phyloP scores from a whole-genome alignment of 1,139 yeast genomes.

The Pneumocystis canis region DNA sequence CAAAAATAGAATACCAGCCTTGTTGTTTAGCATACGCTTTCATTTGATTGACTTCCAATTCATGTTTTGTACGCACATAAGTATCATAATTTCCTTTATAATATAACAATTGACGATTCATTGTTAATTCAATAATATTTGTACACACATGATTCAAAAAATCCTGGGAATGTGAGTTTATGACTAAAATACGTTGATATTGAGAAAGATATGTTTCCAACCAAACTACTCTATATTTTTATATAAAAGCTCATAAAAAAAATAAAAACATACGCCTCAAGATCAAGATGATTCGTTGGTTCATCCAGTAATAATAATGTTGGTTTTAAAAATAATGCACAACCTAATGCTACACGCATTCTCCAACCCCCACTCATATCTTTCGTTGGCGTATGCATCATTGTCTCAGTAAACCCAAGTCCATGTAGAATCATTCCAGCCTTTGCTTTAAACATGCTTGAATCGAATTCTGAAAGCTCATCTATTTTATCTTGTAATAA shows the following conservation, averaged over 20 bases:
- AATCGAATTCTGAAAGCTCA: slow-evolving; percentile 91
- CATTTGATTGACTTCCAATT: slow-evolving; percentile 94
- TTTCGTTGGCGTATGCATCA: slow-evolving; percentile 80
- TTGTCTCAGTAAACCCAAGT: slow-evolving; percentile 81
- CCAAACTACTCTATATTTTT: slow-evolving; percentile 48
- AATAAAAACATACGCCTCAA: slow-evolving; percentile 65
- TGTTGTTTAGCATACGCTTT: slow-evolving; percentile 60
- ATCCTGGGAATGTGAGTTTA: slow-evolving; percentile 98
- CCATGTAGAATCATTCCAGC: slow-evolving; percentile 93
- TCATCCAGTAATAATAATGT: slow-evolving; percentile 79
- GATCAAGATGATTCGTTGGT: slow-evolving; percentile 98
- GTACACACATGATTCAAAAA: slow-evolving; percentile 97
- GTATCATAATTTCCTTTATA: slow-evolving; percentile 99
- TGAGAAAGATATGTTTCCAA: slow-evolving; percentile 92
- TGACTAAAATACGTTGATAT: slow-evolving; percentile 81
- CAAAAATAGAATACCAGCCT: not conserved
- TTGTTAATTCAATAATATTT: slow-evolving; percentile 95
- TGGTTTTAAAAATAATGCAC: slow-evolving; percentile 75
- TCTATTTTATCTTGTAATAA: slow-evolving; percentile 79
- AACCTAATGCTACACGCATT: slow-evolving; percentile 81
- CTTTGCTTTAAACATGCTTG: slow-evolving; percentile 86
- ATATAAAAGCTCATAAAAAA: not conserved
- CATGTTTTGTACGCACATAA: slow-evolving; percentile 83
- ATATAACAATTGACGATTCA: slow-evolving; percentile 44
- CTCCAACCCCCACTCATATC: slow-evolving; percentile 99